Percentiles rank a stretch among this genome's conserved stretches.
Conservation (phyloP, 1,139 yeast genomes). For the Sugiyamaella novakii region DNA sequence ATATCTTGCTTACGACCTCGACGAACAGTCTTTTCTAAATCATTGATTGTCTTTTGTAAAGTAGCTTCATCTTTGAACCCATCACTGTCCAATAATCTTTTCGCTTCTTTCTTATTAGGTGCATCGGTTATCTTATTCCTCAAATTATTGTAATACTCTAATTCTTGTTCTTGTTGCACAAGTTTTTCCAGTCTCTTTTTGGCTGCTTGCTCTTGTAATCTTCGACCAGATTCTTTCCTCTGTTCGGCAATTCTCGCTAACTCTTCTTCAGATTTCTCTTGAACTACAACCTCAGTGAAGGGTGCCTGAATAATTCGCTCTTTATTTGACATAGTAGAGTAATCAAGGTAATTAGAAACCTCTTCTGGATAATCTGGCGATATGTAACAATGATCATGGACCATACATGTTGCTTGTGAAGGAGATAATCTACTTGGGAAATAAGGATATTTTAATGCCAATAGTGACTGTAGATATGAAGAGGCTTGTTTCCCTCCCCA, state of each 20-base stretch:
- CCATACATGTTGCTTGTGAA: conserved; percentile 65
- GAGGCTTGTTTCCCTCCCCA: conserved; percentile 88
- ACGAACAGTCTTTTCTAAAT: conserved; percentile 68
- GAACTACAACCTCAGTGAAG: conserved; percentile 60
- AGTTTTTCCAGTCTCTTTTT: conserved; percentile 78
- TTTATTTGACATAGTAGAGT: conserved; percentile 62
- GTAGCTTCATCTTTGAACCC: conserved; percentile 78
- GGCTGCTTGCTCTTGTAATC: conserved; percentile 92
- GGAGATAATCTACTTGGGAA: conserved; percentile 75
- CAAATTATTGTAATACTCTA: conserved; percentile 65
- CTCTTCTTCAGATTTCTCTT: conserved; percentile 83
- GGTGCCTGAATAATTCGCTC: conserved; percentile 87
- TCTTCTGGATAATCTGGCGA: conserved; percentile 70
- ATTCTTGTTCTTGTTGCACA: conserved; percentile 78
- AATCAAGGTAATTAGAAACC: conserved; percentile 55
- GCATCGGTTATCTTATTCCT: conserved; percentile 54
- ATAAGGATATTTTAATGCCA: conserved; percentile 85
- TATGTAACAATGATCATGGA: conserved; percentile 78
- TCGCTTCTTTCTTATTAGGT: conserved; percentile 50
- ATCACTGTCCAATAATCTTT: conserved; percentile 60
- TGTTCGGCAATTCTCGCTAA: conserved; percentile 73
- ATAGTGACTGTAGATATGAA: conserved; percentile 60
- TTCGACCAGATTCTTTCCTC: conserved; percentile 80
- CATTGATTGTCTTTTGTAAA: conserved; percentile 65
- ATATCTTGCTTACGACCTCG: conserved; percentile 66